Evolutionary conservation across 805 yeast genomes (phyloP), one percentile per base, ranked within the genome.

Genomic region (Nematodospora valgi): DNA sequence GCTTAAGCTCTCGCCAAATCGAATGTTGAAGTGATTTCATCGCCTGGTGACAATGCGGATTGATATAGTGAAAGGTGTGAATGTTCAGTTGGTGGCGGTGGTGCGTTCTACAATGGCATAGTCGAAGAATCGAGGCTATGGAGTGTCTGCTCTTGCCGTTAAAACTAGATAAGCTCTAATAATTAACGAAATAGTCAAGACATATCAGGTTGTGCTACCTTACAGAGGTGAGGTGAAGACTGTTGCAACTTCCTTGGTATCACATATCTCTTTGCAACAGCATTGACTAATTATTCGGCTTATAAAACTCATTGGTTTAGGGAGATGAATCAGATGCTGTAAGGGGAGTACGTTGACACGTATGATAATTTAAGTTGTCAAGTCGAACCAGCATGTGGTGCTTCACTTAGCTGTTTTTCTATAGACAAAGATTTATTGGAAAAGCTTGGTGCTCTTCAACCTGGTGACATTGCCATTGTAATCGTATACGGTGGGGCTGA

Each of bases 11-110:
- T 31, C 5, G 46, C 40, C 9, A 45, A 47, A 19, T 28, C 26
- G 6, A 44, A 43, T 4, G 47, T 57, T 15, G 40, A 46, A 6
- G 56, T 56, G 3, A 53, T 45, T 34, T 47, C 58, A 2, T 54
- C 62, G 4, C 55, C 62, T 2, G 66, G 64, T n/a, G 64, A 64
- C 2, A 59, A 59, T 41, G 66, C 64, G 0, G 66, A 64, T 48
- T 2, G 3, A 35, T 3, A 41, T 47, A 27, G 46, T 59, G 9
- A 54, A 51, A 39, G 63, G 54, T 1, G 44, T 59, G 53, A 57
- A 5, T 54, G 59, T 36, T 52, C 60, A 32, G 58, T 51, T 26
- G 65, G 65, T 8, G 65, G 65, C n/a, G 65, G 64, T 4, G 64
- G 65, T 8, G n/a, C n/a, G 4, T 44, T 59, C 17, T 51, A 56